Conservation (phyloP, 192 early-diverging fungal species). For the Coemansia sp. region DNA sequence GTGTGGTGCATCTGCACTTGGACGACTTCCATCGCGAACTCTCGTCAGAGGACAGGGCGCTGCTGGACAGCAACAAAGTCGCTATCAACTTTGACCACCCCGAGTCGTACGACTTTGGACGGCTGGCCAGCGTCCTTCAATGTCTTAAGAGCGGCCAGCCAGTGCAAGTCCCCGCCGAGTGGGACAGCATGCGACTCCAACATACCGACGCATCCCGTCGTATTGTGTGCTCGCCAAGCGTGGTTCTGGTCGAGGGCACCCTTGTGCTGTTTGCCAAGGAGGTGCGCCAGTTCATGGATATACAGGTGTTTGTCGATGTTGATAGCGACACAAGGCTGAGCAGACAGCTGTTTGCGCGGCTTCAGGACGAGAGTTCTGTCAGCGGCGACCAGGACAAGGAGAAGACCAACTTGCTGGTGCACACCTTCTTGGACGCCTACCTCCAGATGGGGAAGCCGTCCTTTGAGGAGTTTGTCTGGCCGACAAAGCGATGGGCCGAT, state of each 20-base stretch:
- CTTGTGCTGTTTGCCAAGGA: constrained; percentile 71
- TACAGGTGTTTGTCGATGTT: constrained; percentile 85
- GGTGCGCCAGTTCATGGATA: constrained; percentile 68
- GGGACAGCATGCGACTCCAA: constrained; percentile 58
- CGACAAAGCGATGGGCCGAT: constrained; percentile 76
- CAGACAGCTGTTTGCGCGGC: constrained; percentile 37
- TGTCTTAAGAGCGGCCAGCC: constrained; percentile 54
- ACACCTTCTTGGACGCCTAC: constrained; percentile 67
- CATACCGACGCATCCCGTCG: constrained; percentile 9
- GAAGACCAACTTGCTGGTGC: constrained; percentile 40
- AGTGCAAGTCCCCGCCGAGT: constrained; percentile 60
- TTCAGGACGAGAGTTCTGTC: constrained; percentile 14
- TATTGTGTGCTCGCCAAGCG: constrained; percentile 56
- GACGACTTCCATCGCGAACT: constrained; percentile 70
- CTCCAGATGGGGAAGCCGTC: constrained; percentile 78
- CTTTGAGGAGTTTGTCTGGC: constrained; percentile 88
- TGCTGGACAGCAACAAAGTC: constrained; percentile 50
- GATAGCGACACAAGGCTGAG: constrained; percentile 78
- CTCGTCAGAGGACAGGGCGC: constrained; percentile 54
- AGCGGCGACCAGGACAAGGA: constrained; percentile 12
- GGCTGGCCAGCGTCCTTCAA: constrained; percentile 60
- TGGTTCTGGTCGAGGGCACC: constrained; percentile 79
- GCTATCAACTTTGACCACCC: constrained; percentile 71
- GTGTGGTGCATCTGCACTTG: constrained; percentile 61
- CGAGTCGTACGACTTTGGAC: constrained; percentile 76